Evolutionary conservation across 164 flowering plant species (phyloP), one percentile per base, ranked within the genome.

Genomic region (Vitis rotundifolia): DNA sequence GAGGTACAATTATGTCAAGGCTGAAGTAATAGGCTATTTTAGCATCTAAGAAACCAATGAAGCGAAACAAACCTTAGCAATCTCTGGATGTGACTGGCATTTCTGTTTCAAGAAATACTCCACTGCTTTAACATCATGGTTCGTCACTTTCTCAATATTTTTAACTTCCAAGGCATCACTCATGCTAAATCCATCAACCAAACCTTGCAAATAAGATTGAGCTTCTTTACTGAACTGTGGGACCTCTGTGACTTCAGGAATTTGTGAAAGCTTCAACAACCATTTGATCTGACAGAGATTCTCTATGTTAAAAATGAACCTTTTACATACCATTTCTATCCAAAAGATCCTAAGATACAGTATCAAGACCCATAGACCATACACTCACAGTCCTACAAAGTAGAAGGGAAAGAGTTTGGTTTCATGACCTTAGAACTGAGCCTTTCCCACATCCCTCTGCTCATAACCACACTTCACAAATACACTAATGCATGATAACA

Each of bases 101-200:
- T 80, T 88, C 72, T 84, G 75, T 73, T 93, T 93, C 81, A 93
- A 79, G 79, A 90, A 96, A 79, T 96, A 96, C 61, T 93, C 98
- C 50, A 96, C 93, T n/a, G 99, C 99, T 80, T 95, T 95, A 9
- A 91, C 99, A 76, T 93, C 99, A 82, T 95, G 98, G 71, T 95
- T 93, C 3, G 99, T 95, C 68, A 88, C 85, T 78, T 63, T 90
- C 87, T 95, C 98, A 66, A 95, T 93, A 2, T 82, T 81, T 68
- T 90, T 93, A 26, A 95, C 86, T 70, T 93, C 92, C 82, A 76
- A 60, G 1, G 99, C 98, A 83, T 95, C 99, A 72, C 66, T 66
- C 65, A 76, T 63, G 64, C 81, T 71, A 71, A 95, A 93, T 68
- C 78, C 84, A 68, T 88, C 86, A 70, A 87, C 72, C 57, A 95